A percentile compares a stretch with the other conserved stretches of the same genome.
Evolutionary conservation across 2,329 filamentous ascomycete species (phyloP).

Genomic region (Ascochyta pisi): DNA sequence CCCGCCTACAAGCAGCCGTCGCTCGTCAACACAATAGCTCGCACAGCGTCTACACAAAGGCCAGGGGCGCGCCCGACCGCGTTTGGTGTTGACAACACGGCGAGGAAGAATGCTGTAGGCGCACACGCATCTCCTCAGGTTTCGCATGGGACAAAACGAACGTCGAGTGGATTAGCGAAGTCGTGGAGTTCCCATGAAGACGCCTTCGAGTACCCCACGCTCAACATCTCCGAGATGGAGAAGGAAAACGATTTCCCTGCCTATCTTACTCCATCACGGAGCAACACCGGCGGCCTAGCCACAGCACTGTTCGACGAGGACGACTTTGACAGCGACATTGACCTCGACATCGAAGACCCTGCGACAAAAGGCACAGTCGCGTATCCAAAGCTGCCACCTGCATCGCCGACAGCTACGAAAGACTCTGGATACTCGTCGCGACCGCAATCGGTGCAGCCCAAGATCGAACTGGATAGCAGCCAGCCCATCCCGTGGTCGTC

Average conservation of each 20-base stretch:
- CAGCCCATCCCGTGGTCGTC: conserved; percentile 75
- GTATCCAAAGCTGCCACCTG: conserved; percentile 50
- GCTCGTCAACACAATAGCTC: conserved; percentile 50
- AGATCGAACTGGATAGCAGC: conserved; percentile 55
- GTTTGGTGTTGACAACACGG: conserved; percentile 40
- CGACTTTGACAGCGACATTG: conserved; percentile 85
- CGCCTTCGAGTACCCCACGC: conserved; percentile 36
- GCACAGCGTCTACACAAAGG: conserved; percentile 42
- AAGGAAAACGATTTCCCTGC: conserved; percentile 35
- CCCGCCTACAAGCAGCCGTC: conserved; percentile 38
- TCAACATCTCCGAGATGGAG: conserved; percentile 35
- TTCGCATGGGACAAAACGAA: conserved; percentile 53
- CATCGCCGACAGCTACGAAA: conserved; percentile 44
- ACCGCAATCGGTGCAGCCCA: conserved; percentile 31
- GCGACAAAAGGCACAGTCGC: conserved; percentile 53
- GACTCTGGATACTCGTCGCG: conserved; percentile 30
- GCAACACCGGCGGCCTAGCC: conserved; percentile 30
- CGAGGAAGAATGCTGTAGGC: conserved; percentile 34
- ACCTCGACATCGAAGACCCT: conserved; percentile 73
- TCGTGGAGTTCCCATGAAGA: conserved; percentile 47
- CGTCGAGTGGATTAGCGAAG: conserved; percentile 56
- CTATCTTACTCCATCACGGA: conserved; percentile 22
- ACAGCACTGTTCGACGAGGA: conserved; percentile 69
- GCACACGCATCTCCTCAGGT: conserved; percentile 18
- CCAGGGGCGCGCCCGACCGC: conserved; percentile 41